Percentiles rank a stretch among this genome's conserved stretches.
Conservation (phyloP, 371 early-diverging fungal species). For the Cokeromyces recurvatus region DNA sequence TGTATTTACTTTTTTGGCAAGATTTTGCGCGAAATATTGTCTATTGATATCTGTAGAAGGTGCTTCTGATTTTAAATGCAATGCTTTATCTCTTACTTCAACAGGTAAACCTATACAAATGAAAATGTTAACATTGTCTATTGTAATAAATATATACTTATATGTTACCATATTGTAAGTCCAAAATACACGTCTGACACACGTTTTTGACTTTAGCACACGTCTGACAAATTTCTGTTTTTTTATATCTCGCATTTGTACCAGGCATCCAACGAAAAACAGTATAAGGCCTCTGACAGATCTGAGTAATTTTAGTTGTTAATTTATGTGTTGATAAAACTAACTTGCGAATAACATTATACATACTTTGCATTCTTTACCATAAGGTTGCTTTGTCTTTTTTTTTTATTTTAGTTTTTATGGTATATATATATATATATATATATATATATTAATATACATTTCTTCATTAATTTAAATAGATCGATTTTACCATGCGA, state of each 20-base stretch:
- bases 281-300: conserved; percentile 93
- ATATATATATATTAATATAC: no score
- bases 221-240: conserved; percentile 96
- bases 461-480: no score
- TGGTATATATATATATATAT: no score
- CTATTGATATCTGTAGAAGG: conserved; percentile 85
- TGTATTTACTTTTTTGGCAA: conserved; percentile 66
- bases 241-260: conserved; percentile 89
- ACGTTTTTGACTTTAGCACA: conserved; percentile 97
- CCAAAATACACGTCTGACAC: conserved; percentile 95
- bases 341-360: no score
- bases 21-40: conserved; percentile 83
- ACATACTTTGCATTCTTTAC: conserved; percentile 95
- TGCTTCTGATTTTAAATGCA: conserved; percentile 69
- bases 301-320: conserved; percentile 36
- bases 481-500: conserved; percentile 92
- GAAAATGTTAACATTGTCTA: not conserved
- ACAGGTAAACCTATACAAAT: conserved; percentile 67
- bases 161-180: conserved; percentile 93
- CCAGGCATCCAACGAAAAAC: conserved; percentile 97
- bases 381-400: conserved; percentile 79
- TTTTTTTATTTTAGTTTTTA: no score
- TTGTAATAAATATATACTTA: not conserved
- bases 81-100: conserved; percentile 88
- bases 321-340: no score